Base-by-base conservation (phyloP, 345 rosid species). In the Erysimum cheiranthoides region DNA sequence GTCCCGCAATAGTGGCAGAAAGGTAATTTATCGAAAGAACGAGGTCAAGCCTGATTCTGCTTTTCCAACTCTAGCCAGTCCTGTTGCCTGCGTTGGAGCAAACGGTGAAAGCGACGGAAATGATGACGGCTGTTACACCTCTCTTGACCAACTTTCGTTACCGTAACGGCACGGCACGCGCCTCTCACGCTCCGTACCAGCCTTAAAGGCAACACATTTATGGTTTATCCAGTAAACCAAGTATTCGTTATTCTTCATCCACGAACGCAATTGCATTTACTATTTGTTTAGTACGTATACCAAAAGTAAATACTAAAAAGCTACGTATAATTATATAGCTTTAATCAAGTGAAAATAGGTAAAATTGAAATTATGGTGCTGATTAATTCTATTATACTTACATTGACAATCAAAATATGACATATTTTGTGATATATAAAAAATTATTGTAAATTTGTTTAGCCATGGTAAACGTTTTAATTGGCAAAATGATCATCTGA, bases 31-130 rank as follows among this genome's bases (percentile, higher is more conserved):
- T 1, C 7, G 0, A 71, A 61, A 52, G 38, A 34, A 70, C n/a
- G 7, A 35, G 57, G 87, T 85, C 63, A 82, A 80, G 70, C 3
- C 6, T 67, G 62, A 40, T 80, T 84, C 81, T 84, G 76, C 76
- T 80, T 50, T 78, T 83, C 62, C 79, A 82, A 80, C 73, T 79
- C 74, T 77, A 79, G 84, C 90, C 81, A 87, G 13, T 83, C 68
- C 57, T 83, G 90, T 85, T 88, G 87, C 91, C 85, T 84, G 86
- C 81, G 74, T 69, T 82, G 85, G 82, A 87, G 85, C 86, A 87
- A 81, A 87, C 90, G 86, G 80, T 62, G 71, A 81, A 62, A 81
- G 71, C 71, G 85, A 84, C 89, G 86, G 86, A 79, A 82, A 82
- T 88, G 84, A 73, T 61, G 67, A 70, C 78, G 80, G 8, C 13